Base-by-base conservation (phyloP, 2,329 filamentous ascomycete species). In the Graphilbum fragrans region DNA sequence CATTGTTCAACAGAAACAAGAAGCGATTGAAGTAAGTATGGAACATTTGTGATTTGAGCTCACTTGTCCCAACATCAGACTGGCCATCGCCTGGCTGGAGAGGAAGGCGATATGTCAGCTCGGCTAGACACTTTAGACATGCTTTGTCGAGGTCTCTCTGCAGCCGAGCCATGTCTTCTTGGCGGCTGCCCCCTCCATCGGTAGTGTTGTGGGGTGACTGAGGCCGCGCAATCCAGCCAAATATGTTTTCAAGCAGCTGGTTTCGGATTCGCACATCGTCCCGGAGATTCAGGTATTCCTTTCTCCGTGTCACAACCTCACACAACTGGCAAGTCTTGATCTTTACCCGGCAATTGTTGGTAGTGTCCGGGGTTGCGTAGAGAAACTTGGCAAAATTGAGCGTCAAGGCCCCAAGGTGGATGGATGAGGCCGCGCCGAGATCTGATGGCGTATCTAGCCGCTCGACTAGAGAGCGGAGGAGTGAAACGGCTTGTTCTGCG, bases 21-120 rank as follows among this genome's bases (percentile, higher is more conserved):
- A 83, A 82, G 8, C 77, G 67, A 47, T 80, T 82, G 58, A 83
- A 82, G 54, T 83, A 83, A 7, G 72, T 76, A 46, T 80, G 76
- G 52, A 83, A 83, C 71, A 82, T 77, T 51, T 82, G 74, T 1
- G 75, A 79, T 53, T 82, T 82, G 40, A 79, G 66, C 55, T 82
- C 79, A 48, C 76, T 80, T 41, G 74, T 77, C 35, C 77, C 74
- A 2, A 74, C 77, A 57, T 83, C 79, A 12, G 68, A 76, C 48
- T 80, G 75, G 5, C 72, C 74, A 40, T 82, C 78, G 2, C 70
- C 69, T 2, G 78, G 76, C 48, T 82, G 79, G 14, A 83, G 60
- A 16, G 79, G 78, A 5, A 83, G 62, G 11, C 78, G 72, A 53
- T 75, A 80, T 0, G 79, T 80, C 21, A 83, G 63, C 49, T 77